Evolutionary conservation across 2,329 filamentous ascomycete species (phyloP), one percentile per base, ranked within the genome.

Genomic region (Scedosporium dehoogii): DNA sequence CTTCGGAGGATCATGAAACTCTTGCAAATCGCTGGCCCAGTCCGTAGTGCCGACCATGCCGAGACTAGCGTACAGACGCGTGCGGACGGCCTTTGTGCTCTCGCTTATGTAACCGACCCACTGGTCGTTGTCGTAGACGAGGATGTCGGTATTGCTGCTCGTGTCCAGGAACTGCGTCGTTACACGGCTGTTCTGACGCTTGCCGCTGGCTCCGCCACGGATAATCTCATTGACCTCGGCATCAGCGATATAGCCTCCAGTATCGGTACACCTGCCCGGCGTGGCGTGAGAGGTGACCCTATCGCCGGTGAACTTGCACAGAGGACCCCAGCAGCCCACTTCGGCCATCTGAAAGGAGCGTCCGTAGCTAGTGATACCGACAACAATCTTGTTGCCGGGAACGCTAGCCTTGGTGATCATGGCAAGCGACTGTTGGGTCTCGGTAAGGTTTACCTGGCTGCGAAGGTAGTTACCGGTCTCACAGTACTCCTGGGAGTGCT

Each of bases 401-500:
- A 73, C 71, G 2, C 71, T 72, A 0, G 73, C 72, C 55, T 58
- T 58, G 14, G 55, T 58, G 10, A 71, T 6, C 69, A 71, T 3
- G 69, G 67, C 42, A 68, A 78, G 63, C 0, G 74, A 63, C 16
- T 66, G 65, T 0, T 63, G 58, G 0, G 73, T 75, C 61, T 78
- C 74, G 9, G 70, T 76, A 21, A 70, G 25, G 63, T 76, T 77
- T 60, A 76, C 67, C 42, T 75, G 68, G n/a, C 65, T 68, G 4
- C 73, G 69, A 0, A 77, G 68, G 61, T 73, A 76, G 53, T 71
- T 73, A 5, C 74, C 74, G 0, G 60, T 60, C 0, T 56, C 62
- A 58, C 72, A 74, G 4, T 67, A 69, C 3, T 61, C 68, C 60
- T 71, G 69, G 1, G 75, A 74, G 1, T 74, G 73, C 16, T 74